These are phyloP conservation scores for Fraxinus pennsylvanica DNA, from an alignment of 257 asterid species.

Conservation along the genomic window DNA sequence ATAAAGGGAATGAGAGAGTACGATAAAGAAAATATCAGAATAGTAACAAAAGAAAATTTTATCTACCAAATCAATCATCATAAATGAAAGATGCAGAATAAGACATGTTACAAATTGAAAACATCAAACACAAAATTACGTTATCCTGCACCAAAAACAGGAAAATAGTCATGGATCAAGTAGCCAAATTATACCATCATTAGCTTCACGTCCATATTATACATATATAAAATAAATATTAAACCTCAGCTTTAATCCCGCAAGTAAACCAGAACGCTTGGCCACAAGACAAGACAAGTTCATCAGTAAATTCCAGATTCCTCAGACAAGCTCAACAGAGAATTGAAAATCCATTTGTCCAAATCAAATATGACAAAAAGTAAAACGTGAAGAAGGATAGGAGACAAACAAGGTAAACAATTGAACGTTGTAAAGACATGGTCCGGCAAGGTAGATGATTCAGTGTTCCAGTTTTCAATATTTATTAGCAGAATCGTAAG, in stretches of 20 bases:
- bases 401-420: background rate
- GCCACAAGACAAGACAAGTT: background rate
- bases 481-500: conserved; percentile 17
- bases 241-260: background rate
- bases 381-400: background rate
- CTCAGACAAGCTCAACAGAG: background rate
- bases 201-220: background rate
- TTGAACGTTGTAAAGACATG: background rate
- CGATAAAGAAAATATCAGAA: no score
- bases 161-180: background rate
- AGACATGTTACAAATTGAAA: no score
- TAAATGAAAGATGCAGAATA: no score
- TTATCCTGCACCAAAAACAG: background rate
- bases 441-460: background rate
- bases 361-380: background rate
- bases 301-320: background rate
- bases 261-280: background rate
- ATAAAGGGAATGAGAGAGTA: no score
- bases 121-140: no score
- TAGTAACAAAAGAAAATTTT: no score
- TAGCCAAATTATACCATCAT: background rate
- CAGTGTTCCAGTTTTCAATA: background rate
- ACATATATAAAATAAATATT: background rate
- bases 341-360: background rate
- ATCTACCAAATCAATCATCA: no score